Evolutionary conservation across 331 rosid species (phyloP), one percentile per base, ranked within the genome.

Genomic region (Ulmus americana): DNA sequence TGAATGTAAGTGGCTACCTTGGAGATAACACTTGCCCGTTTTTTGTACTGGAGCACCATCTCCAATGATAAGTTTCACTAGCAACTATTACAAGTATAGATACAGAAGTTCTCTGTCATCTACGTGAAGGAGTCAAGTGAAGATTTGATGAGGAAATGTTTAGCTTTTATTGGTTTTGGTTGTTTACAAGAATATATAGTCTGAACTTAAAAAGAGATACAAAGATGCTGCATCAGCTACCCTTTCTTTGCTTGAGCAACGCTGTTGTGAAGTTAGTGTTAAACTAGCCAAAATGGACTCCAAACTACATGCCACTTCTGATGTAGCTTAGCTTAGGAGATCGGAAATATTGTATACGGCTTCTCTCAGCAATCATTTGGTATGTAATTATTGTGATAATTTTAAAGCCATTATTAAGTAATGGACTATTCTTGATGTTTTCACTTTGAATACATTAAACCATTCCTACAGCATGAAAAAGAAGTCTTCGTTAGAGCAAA

Each of bases 181-280:
- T 69, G 83, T 78, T 68, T 91, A 74, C 86, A 84, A 67, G 97
- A 86, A 64, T 91, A 72, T 60, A 74, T 88, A 64, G 97, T 78
- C 90, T 40, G 92, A 91, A 80, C 96, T 91, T 68, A 95, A 91
- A 78, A 88, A 83, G 81, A 86, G 87, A 70, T 91, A 91, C 81
- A 91, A 91, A 83, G 97, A 91, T 72, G 97, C 97, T 16, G 92
- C 96, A 6, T 96, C 97, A 67, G 88, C 97, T 69, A 91, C 97
- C 43, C 90, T 91, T 50, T 92, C 97, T 58, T 91, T n/a, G 83
- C 95, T 91, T 45, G 96, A 91, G 81, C 95, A 91, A 67, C 96
- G 97, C 56, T 91, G 96, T 72, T 51, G 78, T 78, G 96, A 91
- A 77, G 87, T 91, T 63, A 70, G 77, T 39, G 71, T 65, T 65